Conservation (phyloP, 1,284 basidiomycete species). For the Rhodotorula sp. region DNA sequence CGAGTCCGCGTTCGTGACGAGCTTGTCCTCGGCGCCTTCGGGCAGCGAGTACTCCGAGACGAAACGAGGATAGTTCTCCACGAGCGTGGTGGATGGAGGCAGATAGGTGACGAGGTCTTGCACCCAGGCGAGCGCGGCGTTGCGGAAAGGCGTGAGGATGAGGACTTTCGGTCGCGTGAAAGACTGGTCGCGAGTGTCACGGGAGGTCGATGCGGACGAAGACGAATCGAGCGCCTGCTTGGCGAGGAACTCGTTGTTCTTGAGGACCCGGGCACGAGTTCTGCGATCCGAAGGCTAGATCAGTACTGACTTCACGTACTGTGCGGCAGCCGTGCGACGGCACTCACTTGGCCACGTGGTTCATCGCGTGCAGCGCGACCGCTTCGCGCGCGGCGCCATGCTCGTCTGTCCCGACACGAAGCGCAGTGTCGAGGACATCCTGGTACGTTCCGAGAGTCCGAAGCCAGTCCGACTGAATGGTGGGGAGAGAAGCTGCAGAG, state of each 20-base stretch:
- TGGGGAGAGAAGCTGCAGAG: conserved; percentile 3
- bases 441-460: conserved; percentile 57
- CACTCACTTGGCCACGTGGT: conserved; percentile 76
- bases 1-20: conserved; percentile 61
- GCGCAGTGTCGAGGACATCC: conserved; percentile 70
- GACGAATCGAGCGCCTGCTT: conserved; percentile 61
- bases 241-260: conserved; percentile 87
- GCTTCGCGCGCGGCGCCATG: conserved; percentile 62
- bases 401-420: conserved; percentile 52
- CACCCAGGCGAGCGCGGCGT: conserved; percentile 77
- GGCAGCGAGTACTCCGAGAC: conserved; percentile 79
- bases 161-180: conserved; percentile 95
- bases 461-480: conserved; percentile 52
- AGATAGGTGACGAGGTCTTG: conserved; percentile 58
- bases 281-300: conserved; percentile 52
- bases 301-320: neutral
- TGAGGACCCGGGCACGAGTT: conserved; percentile 86
- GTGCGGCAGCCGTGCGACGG: conserved; percentile 40
- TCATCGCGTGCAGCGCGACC: conserved; percentile 70
- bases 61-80: conserved; percentile 85
- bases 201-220: conserved; percentile 41
- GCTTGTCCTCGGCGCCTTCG: conserved; percentile 74
- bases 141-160: conserved; percentile 87
- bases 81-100: conserved; percentile 60
- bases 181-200: conserved; percentile 80